phyloP scores from a whole-genome alignment of 208 protist species.

The Strigomonas oncopelti region DNA sequence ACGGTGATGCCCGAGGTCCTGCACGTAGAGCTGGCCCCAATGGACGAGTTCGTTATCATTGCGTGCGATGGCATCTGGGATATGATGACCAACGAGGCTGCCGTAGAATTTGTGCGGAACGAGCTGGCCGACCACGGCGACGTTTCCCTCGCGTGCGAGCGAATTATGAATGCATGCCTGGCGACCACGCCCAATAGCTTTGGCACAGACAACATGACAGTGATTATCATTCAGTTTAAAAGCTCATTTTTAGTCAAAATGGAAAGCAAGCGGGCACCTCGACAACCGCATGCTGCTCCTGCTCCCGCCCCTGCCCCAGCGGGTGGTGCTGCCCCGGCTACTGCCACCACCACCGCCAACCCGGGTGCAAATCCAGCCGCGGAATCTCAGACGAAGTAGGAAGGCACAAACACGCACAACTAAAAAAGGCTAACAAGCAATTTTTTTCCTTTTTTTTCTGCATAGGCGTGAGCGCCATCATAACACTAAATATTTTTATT shows the following conservation, averaged over 20 bases:
- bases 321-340: background rate
- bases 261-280: constrained; percentile 23
- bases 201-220: constrained; percentile 91
- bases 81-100: constrained; percentile 87
- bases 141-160: constrained; percentile 81
- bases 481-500: constrained; percentile 2
- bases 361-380: too few species aligned
- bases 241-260: constrained; percentile 81
- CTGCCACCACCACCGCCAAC: background rate
- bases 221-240: constrained; percentile 89
- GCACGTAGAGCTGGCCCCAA: constrained; percentile 70
- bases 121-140: constrained; percentile 81
- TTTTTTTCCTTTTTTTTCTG: constrained; percentile 12
- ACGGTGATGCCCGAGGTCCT: constrained; percentile 70
- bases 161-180: constrained; percentile 80
- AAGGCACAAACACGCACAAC: background rate
- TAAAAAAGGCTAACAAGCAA: background rate
- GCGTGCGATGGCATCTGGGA: constrained; percentile 93
- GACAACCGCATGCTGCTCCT: background rate
- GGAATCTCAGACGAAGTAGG: background rate
- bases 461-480: background rate
- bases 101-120: constrained; percentile 85
- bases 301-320: too few species aligned
- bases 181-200: constrained; percentile 54
- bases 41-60: constrained; percentile 91